These are phyloP conservation scores for Puccinia hordei DNA, from an alignment of 1,284 basidiomycete genomes.

Conservation along the genomic window DNA sequence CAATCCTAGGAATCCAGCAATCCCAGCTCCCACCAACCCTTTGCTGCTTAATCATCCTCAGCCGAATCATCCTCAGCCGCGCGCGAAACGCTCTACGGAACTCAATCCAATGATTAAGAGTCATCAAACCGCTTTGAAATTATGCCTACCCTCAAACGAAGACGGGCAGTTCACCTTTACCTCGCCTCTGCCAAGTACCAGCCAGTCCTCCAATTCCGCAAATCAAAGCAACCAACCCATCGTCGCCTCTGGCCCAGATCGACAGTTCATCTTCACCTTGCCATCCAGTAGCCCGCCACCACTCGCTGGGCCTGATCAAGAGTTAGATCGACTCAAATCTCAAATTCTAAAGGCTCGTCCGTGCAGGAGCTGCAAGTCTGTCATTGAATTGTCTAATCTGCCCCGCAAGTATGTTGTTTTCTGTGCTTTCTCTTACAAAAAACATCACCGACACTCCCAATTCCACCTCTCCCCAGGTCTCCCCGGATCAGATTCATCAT, in stretches of 20 bases:
- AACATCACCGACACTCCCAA: neutral
- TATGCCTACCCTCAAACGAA: neutral
- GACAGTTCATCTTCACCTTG: slow-evolving; percentile 32
- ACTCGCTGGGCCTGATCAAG: slow-evolving; percentile 21
- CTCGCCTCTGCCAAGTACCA: slow-evolving; percentile 7
- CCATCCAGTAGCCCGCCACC: neutral
- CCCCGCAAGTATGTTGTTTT: neutral
- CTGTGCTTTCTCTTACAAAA: neutral
- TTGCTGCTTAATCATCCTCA: slow-evolving; percentile 3
- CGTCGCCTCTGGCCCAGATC: neutral
- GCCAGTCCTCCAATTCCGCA: neutral
- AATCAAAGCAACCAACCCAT: neutral
- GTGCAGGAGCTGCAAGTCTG: slow-evolving; percentile 16
- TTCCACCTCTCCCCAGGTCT: neutral
- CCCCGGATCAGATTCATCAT: slow-evolving; percentile 26
- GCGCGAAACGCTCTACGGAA: neutral
- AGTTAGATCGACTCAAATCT: slow-evolving; percentile 15
- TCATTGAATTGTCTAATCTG: neutral
- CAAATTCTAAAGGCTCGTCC: slow-evolving; percentile 7
- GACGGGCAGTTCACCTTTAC: slow-evolving; percentile 27
- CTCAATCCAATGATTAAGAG: neutral
- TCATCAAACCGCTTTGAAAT: neutral
- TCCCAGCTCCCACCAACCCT: neutral
- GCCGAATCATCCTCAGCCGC: no score
- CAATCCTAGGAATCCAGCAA: neutral